Percentiles rank a stretch among this genome's conserved stretches.
These are phyloP conservation scores for Globisporangium carolinianum DNA, from an alignment of 352 stramenopile species.

Conservation along the genomic window DNA sequence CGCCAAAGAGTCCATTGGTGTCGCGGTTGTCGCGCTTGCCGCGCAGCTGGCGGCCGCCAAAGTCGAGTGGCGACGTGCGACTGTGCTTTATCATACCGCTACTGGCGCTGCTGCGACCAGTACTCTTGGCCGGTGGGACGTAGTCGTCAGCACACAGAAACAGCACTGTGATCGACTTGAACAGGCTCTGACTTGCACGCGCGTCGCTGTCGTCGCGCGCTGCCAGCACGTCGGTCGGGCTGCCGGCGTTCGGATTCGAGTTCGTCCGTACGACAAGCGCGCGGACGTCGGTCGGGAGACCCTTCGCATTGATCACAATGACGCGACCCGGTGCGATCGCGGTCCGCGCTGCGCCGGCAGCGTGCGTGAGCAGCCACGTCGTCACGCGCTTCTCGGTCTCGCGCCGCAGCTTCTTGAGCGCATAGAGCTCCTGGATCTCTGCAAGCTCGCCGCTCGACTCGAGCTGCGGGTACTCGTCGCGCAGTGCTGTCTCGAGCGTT, in stretches of 20 bases:
- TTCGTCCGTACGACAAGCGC: constrained; percentile 60
- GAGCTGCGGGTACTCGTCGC: constrained; percentile 59
- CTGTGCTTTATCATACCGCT: not conserved
- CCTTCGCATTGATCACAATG: constrained; percentile 60
- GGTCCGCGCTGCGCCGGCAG: constrained; percentile 48
- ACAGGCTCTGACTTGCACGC: constrained; percentile 27
- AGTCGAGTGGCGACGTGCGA: constrained; percentile 7
- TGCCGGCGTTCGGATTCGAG: constrained; percentile 11
- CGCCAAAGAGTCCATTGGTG: constrained; percentile 31
- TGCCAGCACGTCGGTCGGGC: constrained; percentile 16
- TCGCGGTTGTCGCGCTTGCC: constrained; percentile 33
- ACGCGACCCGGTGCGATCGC: constrained; percentile 59
- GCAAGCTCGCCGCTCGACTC: constrained; percentile 48
- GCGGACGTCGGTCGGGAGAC: constrained; percentile 45
- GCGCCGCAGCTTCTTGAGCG: constrained; percentile 64
- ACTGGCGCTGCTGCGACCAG: constrained; percentile 9
- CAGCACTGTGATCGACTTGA: constrained; percentile 70
- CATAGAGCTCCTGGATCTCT: constrained; percentile 56
- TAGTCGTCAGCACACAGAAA: constrained; percentile 67
- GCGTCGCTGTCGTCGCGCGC: constrained; percentile 11
- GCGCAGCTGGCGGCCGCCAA: constrained; percentile 34
- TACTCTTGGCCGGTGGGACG: constrained; percentile 27
- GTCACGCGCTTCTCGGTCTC: constrained; percentile 67
- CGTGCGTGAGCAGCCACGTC: constrained; percentile 63
- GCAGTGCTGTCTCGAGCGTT: constrained; percentile 38